Percentiles rank a stretch among this genome's conserved stretches.
phyloP scores from a whole-genome alignment of 176 grass and related monocot species.

The Pontederia paniculata region DNA sequence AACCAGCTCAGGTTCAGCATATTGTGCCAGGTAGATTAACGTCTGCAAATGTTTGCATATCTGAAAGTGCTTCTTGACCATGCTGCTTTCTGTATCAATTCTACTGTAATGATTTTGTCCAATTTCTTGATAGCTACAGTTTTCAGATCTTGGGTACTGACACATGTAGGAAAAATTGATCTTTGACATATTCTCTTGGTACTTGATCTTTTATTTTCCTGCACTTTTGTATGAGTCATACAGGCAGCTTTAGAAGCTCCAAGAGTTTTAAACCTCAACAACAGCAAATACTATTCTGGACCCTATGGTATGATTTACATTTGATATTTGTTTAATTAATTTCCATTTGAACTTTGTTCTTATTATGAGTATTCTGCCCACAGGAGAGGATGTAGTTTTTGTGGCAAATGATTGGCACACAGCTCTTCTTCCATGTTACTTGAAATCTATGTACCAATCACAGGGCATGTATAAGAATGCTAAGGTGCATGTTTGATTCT shows the following conservation, averaged over 20 bases:
- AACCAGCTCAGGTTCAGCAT: slow-evolving; percentile 88
- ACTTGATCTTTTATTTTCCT: slow-evolving; percentile 3
- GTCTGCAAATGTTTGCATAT: not conserved
- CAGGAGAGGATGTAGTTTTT: slow-evolving; percentile 80
- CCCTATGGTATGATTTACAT: slow-evolving; percentile 46
- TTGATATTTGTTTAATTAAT: slow-evolving; percentile 7
- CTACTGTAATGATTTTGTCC: not conserved
- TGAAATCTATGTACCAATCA: slow-evolving; percentile 68
- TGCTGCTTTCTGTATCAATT: not conserved
- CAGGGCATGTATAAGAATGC: slow-evolving; percentile 65
- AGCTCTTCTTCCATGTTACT: slow-evolving; percentile 51
- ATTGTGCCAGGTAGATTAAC: slow-evolving; percentile 54
- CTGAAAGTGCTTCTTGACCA: not conserved
- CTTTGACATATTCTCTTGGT: slow-evolving; percentile 2
- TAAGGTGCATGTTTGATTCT: slow-evolving; percentile 30
- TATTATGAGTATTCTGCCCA: not conserved
- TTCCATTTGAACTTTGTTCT: not conserved
- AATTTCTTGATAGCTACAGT: too few species aligned
- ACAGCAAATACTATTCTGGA: slow-evolving; percentile 45
- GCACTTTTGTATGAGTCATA: not conserved
- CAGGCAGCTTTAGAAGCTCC: slow-evolving; percentile 78
- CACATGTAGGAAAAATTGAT: too few species aligned
- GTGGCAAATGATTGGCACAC: slow-evolving; percentile 97
- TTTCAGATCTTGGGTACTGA: too few species aligned
- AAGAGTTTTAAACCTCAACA: slow-evolving; percentile 56